Evolutionary conservation across 208 protist genomes (phyloP).

Genomic region (Novymonas esmeraldas): DNA sequence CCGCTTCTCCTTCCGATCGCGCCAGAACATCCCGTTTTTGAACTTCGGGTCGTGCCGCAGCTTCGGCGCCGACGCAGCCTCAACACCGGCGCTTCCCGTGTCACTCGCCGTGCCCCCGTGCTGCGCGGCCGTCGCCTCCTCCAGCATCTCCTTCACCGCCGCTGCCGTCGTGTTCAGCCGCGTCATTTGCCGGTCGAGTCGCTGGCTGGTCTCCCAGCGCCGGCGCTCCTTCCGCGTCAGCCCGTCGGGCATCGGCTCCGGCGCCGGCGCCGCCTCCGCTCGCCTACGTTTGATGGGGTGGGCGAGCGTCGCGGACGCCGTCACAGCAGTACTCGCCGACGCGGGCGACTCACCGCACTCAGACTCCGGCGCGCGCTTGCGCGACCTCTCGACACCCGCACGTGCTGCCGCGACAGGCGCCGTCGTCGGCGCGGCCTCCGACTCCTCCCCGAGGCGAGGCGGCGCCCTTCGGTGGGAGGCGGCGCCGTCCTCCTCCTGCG

Average conservation of each 20-base stretch:
- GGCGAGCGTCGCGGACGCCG: not conserved
- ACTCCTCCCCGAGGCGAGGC: not conserved
- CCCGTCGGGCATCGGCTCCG: constrained; percentile 26
- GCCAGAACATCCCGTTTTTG: constrained; percentile 86
- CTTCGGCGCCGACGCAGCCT: constrained; percentile 9
- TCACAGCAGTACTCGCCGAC: not conserved
- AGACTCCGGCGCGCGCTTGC: not conserved
- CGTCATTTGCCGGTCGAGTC: constrained; percentile 63
- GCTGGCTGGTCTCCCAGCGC: constrained; percentile 51
- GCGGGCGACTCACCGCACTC: too few relatives aligned
- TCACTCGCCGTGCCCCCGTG: not conserved
- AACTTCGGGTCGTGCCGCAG: constrained; percentile 86
- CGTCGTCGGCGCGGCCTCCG: not conserved
- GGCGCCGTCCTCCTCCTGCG: constrained; percentile 4
- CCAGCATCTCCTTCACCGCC: constrained; percentile 15
- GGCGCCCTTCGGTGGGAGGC: not conserved
- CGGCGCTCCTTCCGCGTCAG: constrained; percentile 71
- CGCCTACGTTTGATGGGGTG: constrained; percentile 12
- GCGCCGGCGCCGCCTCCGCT: constrained; percentile 9
- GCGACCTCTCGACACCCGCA: too few relatives aligned
- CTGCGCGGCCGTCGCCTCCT: constrained; percentile 15
- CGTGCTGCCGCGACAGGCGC: too few relatives aligned
- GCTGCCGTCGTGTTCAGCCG: constrained; percentile 32
- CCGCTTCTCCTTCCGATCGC: constrained; percentile 73
- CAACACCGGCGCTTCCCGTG: not conserved